Conservation (phyloP, 805 yeast species). For the Blastobotrys mokoenaii region DNA sequence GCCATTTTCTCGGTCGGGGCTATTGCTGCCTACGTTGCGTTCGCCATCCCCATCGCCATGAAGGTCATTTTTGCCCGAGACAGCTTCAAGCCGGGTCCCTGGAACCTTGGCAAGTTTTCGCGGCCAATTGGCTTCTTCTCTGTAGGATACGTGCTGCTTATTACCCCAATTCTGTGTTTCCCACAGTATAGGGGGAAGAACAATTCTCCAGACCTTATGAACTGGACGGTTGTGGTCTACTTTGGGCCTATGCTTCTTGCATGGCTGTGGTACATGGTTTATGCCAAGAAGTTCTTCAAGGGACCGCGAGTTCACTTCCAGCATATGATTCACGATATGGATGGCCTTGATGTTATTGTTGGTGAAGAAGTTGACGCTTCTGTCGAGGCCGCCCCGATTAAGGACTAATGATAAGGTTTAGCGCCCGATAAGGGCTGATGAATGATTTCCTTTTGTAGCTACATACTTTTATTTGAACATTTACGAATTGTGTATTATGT, state of each 20-base stretch:
- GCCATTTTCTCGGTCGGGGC: constrained; percentile 64
- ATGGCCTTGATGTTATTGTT: background rate
- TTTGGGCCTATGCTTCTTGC: constrained; percentile 42
- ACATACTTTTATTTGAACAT: no score
- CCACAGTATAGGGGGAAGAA: constrained; percentile 33
- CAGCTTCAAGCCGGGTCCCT: constrained; percentile 57
- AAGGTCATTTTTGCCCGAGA: constrained; percentile 41
- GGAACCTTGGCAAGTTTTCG: constrained; percentile 49
- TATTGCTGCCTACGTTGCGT: constrained; percentile 56
- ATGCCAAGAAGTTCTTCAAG: constrained; percentile 16
- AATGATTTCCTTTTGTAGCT: no score
- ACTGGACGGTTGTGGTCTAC: constrained; percentile 61
- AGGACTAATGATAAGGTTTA: no score
- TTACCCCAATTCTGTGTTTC: constrained; percentile 47
- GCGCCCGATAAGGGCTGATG: no score
- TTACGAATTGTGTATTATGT: no score
- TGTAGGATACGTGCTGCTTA: constrained; percentile 41
- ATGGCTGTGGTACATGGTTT: constrained; percentile 45
- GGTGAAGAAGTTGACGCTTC: no score
- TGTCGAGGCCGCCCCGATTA: no score
- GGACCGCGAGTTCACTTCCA: constrained; percentile 39
- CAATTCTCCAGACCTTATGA: constrained; percentile 41
- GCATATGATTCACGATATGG: constrained; percentile 20
- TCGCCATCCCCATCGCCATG: constrained; percentile 53
- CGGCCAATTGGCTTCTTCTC: constrained; percentile 40